phyloP scores from a whole-genome alignment of 371 early-diverging fungal species.

The Gilbertella persicaria region DNA sequence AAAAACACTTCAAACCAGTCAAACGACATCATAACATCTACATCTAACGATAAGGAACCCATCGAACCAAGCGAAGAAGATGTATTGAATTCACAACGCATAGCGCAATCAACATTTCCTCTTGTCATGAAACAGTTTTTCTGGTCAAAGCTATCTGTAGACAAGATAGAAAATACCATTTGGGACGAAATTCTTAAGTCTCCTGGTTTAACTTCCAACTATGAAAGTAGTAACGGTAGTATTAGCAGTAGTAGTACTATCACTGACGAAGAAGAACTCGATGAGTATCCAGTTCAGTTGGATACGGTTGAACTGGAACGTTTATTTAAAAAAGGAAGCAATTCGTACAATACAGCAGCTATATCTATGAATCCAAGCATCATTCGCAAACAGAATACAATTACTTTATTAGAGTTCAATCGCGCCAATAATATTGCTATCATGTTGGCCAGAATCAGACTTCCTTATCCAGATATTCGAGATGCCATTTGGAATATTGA shows the following conservation, averaged over 20 bases:
- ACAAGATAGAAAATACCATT: constrained; percentile 55
- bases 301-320: constrained; percentile 46
- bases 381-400: constrained; percentile 32
- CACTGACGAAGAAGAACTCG: constrained; percentile 14
- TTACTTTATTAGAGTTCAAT: constrained; percentile 64
- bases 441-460: constrained; percentile 71
- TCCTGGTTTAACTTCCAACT: constrained; percentile 23
- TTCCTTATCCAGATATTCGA: constrained; percentile 66
- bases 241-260: constrained; percentile 12
- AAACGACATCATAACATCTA: too few species aligned
- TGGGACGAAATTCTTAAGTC: constrained; percentile 56
- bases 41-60: too few species aligned
- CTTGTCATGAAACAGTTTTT: constrained; percentile 52
- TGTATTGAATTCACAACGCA: too few species aligned
- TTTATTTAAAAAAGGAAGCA: constrained; percentile 37
- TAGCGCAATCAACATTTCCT: too few species aligned
- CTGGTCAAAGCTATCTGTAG: constrained; percentile 62
- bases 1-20: constrained; percentile 32
- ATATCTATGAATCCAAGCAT: neutral
- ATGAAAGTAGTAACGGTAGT: constrained; percentile 16
- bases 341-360: neutral
- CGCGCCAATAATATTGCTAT: constrained; percentile 70
- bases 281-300: constrained; percentile 9
- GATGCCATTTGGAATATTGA: constrained; percentile 70
- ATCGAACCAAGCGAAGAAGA: too few species aligned